phyloP scores from a whole-genome alignment of 2,329 filamentous ascomycete species.

The Sclerotinia sclerotiorum region DNA sequence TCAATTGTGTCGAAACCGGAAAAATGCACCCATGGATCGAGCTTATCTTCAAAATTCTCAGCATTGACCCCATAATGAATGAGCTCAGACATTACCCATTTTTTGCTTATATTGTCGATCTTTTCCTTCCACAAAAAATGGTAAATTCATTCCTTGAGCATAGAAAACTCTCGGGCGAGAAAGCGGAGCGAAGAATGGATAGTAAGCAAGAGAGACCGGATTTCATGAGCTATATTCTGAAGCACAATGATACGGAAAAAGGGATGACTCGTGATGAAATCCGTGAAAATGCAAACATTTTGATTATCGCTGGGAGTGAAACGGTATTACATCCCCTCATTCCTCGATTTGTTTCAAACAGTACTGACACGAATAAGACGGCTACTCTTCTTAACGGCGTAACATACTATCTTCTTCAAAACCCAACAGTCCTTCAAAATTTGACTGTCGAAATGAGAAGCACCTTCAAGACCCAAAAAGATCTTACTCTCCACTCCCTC shows the following conservation, averaged over 20 bases:
- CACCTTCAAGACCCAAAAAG: conserved; percentile 40
- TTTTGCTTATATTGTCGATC: no score
- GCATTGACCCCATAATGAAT: rapidly evolving
- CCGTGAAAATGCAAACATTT: conserved; percentile 7
- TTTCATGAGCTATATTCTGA: conserved; percentile 22
- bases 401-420: conserved; percentile 55
- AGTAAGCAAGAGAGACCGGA: conserved; percentile 6
- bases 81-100: background rate
- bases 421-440: conserved; percentile 36
- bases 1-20: conserved; percentile 37
- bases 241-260: conserved; percentile 16
- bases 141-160: rapidly evolving
- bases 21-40: conserved; percentile 11
- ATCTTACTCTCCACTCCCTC: conserved; percentile 26
- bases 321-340: background rate
- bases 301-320: conserved; percentile 20
- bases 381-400: conserved; percentile 37
- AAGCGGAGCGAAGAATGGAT: conserved; percentile 11
- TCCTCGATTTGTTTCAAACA: conserved; percentile 28
- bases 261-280: conserved; percentile 21
- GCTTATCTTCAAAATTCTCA: background rate
- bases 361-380: conserved; percentile 36
- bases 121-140: background rate
- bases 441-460: conserved; percentile 46
- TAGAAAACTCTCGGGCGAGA: background rate